Percentiles rank a stretch among this genome's conserved stretches.
Conservation (phyloP, 2,329 filamentous ascomycete species). For the Paramyrothecium sp. region DNA sequence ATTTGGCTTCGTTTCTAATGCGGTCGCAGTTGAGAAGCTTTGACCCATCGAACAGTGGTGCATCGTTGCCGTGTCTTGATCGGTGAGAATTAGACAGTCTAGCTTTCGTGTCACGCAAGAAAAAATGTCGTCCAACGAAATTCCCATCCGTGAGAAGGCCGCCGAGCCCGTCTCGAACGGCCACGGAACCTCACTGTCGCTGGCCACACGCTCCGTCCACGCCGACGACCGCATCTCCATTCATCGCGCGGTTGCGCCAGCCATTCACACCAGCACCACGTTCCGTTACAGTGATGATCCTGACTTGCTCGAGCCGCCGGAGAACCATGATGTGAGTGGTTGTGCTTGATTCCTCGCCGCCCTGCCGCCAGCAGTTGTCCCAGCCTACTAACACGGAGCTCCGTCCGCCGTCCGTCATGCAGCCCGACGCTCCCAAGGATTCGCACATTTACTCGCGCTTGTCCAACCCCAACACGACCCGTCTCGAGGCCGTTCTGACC, state of each 20-base stretch:
- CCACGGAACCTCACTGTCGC: slow-evolving; percentile 27
- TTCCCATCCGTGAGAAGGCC: neutral
- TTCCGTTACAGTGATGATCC: slow-evolving; percentile 79
- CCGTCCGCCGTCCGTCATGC: neutral
- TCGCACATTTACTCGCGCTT: slow-evolving; percentile 83
- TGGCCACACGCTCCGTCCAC: slow-evolving; percentile 75
- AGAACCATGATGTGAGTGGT: slow-evolving; percentile 54
- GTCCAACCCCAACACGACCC: slow-evolving; percentile 74
- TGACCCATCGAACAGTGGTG: too few relatives aligned
- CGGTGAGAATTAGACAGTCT: too few relatives aligned
- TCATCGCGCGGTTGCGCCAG: slow-evolving; percentile 78
- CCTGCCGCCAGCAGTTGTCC: neutral
- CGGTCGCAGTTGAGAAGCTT: too few relatives aligned
- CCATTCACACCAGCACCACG: slow-evolving; percentile 88
- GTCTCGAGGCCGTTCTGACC: slow-evolving; percentile 80
- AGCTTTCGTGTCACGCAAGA: neutral
- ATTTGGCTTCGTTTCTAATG: too few relatives aligned
- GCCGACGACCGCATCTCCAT: slow-evolving; percentile 76
- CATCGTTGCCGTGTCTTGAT: too few relatives aligned
- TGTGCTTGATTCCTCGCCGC: too few relatives aligned
- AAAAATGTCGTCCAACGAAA: neutral
- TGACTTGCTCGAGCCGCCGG: slow-evolving; percentile 53
- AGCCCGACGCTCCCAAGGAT: slow-evolving; percentile 53
- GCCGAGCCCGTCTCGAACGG: slow-evolving; percentile 1
- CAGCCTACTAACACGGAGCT: neutral